Percentiles rank a stretch among this genome's conserved stretches.
phyloP scores from a whole-genome alignment of 805 yeast species.

The Brettanomyces anomalus region DNA sequence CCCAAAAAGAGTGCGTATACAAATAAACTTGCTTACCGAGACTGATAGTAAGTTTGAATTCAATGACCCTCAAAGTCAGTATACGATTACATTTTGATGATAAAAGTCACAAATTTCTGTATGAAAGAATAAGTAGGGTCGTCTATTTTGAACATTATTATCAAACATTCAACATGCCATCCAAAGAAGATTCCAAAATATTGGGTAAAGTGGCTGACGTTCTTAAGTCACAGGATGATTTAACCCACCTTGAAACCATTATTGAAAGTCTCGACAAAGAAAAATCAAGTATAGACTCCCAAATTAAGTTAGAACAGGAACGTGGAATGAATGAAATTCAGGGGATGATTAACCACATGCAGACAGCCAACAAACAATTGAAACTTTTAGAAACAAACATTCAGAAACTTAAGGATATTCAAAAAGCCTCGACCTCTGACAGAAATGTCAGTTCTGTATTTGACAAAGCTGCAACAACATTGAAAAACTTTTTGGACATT shows the following conservation, averaged over 20 bases:
- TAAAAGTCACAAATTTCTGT: too few relatives aligned
- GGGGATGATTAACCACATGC: conserved; percentile 16
- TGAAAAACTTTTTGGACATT: conserved; percentile 66
- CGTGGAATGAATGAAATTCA: conserved; percentile 27
- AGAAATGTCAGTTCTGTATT: conserved; percentile 64
- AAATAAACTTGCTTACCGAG: background rate
- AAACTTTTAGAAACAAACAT: conserved; percentile 35
- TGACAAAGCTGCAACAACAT: conserved; percentile 53
- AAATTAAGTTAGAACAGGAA: conserved; percentile 60
- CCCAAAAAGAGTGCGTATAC: background rate
- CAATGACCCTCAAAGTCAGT: too few relatives aligned
- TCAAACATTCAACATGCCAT: too few relatives aligned
- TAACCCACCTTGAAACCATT: conserved; percentile 42
- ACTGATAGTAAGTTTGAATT: background rate
- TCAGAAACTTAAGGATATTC: conserved; percentile 25
- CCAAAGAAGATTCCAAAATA: background rate
- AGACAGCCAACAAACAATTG: conserved; percentile 33
- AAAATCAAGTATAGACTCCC: conserved; percentile 65
- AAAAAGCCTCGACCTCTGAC: conserved; percentile 43
- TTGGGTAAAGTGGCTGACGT: conserved; percentile 17
- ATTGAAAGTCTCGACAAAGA: conserved; percentile 56
- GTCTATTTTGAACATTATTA: too few relatives aligned
- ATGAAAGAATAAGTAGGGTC: too few relatives aligned
- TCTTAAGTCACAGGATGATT: conserved; percentile 31
- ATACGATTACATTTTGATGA: too few relatives aligned